Base-by-base conservation (phyloP, 1,284 basidiomycete species). In the Boletus semigastroideus region DNA sequence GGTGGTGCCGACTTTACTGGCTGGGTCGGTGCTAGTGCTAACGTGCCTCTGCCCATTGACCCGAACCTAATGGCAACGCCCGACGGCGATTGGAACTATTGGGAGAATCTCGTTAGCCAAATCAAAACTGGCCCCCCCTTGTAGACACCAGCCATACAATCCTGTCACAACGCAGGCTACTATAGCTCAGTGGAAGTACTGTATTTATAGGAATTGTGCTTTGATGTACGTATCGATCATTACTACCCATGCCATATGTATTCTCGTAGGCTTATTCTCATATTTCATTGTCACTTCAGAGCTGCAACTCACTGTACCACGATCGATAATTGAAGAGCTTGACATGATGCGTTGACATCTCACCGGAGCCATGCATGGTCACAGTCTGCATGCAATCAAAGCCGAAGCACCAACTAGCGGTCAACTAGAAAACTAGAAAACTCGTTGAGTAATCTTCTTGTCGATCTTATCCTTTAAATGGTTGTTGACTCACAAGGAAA, bases 81-180 rank as follows among this genome's bases (percentile, higher is more conserved):
- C 39, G 87, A 87, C 56, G 82, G 83, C 27, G 89, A 91, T 68
- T 88, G 85, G 80, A 83, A 74, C 55, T 91, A 91, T 61, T 91
- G 89, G 89, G 88, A 91, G 67, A 83, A 80, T 30, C 67, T 91
- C 54, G 86, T 91, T 14, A 87, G 83, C 61, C 85, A 87, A 60
- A 86, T 90, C 52, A 83, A 86, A 53, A 78, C 79, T 42, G 79
- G 66, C 10, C 51, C 68, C 25, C 47, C 64, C 28, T 20, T 69
- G 31, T 71, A 69, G 55, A 60, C 46, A 31, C 25, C 31, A 49
- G 45, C 37, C 40, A 40, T 37, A 40, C 41, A 50, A 7, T 27
- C 45, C 7, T 50, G 27, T 33, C 42, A 46, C 45, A 53, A 59
- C 56, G 48, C 46, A 42, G 39, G 45, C 41, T 54, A 38, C 34